Conservation (phyloP, 2,329 filamentous ascomycete species). For the Dothideomycetes sp. region DNA sequence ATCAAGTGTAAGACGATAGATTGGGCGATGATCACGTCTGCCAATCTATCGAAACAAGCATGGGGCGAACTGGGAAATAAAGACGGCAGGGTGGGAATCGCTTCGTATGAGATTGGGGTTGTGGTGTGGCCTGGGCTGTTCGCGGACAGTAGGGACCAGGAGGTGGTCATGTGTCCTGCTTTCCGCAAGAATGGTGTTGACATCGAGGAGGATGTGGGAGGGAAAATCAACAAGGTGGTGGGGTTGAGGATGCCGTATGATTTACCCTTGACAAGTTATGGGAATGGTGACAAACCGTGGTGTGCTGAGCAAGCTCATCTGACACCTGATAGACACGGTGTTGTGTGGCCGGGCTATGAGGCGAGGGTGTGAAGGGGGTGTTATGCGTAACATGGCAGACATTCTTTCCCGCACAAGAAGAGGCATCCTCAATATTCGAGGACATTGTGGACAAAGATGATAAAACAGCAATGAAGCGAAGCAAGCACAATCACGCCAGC, state of each 20-base stretch:
- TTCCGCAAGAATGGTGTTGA: constrained; percentile 51
- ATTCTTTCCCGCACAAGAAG: too few relatives aligned
- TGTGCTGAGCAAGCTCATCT: constrained; percentile 51
- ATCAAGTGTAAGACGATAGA: constrained; percentile 43
- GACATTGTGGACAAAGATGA: too few relatives aligned
- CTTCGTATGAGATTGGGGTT: constrained; percentile 77
- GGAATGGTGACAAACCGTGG: constrained; percentile 59
- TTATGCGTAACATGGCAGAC: too few relatives aligned
- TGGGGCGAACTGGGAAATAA: constrained; percentile 60
- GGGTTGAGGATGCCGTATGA: constrained; percentile 76
- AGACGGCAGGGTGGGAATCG: constrained; percentile 54
- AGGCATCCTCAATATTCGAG: not conserved
- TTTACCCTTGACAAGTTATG: constrained; percentile 60
- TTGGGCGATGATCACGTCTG: constrained; percentile 82
- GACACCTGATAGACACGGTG: constrained; percentile 51
- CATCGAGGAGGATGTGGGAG: constrained; percentile 10
- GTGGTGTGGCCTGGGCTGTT: constrained; percentile 63
- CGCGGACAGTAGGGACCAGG: constrained; percentile 11
- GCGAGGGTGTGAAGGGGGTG: constrained; percentile 3
- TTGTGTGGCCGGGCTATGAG: constrained; percentile 24
- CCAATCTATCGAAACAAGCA: constrained; percentile 81
- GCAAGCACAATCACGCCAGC: too few relatives aligned
- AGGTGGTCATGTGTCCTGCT: constrained; percentile 53
- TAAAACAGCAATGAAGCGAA: too few relatives aligned
- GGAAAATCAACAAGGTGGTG: constrained; percentile 33